Conservation (phyloP, 2,329 filamentous ascomycete species). For the Trichoderma endophyticum region DNA sequence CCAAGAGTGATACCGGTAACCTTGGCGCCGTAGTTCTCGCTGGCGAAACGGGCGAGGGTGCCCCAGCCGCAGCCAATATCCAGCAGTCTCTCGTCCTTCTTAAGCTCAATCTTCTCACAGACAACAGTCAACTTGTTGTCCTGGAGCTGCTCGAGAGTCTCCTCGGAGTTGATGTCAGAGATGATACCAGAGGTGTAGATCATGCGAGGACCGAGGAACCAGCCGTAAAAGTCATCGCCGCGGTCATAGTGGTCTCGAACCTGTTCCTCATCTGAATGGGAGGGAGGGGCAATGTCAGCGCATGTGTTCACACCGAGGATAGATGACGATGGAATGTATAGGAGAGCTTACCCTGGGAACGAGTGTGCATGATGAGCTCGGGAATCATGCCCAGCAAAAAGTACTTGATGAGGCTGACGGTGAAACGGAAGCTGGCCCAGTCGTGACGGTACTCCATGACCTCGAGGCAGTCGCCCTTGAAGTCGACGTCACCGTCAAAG, state of each 20-base stretch:
- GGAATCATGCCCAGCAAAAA: constrained; percentile 85
- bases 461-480: constrained; percentile 90
- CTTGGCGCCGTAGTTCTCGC: constrained; percentile 81
- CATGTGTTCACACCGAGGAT: background rate
- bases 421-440: constrained; percentile 95
- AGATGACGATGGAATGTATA: background rate
- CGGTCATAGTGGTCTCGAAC: constrained; percentile 97
- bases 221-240: constrained; percentile 96
- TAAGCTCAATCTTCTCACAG: constrained; percentile 88
- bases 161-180: constrained; percentile 80
- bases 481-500: constrained; percentile 90
- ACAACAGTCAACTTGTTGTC: constrained; percentile 96
- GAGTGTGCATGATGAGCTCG: constrained; percentile 88
- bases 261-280: constrained; percentile 72
- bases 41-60: constrained; percentile 89
- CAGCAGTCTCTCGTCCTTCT: constrained; percentile 77
- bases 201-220: constrained; percentile 98
- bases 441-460: constrained; percentile 92
- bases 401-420: constrained; percentile 77
- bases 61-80: constrained; percentile 99
- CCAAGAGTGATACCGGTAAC: constrained; percentile 91
- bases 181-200: constrained; percentile 97
- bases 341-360: constrained; percentile 62
- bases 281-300: constrained; percentile 14
- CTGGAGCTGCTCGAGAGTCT: constrained; percentile 90